These are phyloP conservation scores for Pistacia atlantica DNA, from an alignment of 345 rosid species.

Conservation along the genomic window DNA sequence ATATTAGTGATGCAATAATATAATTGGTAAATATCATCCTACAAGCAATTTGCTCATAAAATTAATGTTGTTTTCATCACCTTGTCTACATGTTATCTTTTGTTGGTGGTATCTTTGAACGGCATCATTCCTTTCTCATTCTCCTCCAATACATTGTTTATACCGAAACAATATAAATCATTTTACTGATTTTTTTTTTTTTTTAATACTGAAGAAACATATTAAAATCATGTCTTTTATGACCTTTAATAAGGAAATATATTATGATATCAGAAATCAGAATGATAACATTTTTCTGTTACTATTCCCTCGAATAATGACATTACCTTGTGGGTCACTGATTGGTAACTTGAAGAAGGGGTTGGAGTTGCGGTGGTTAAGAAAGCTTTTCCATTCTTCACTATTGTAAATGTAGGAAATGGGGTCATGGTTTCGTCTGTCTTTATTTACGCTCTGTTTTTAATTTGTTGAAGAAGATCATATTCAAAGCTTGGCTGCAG, in stretches of 20 bases:
- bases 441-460: background rate
- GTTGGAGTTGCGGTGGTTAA: background rate
- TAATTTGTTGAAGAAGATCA: background rate
- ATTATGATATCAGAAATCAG: too few species aligned
- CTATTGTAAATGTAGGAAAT: background rate
- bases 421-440: background rate
- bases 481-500: background rate
- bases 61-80: conserved; percentile 8
- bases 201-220: too few species aligned
- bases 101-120: conserved; percentile 31
- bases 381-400: background rate
- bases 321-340: background rate
- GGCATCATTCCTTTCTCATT: conserved; percentile 25
- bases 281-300: too few species aligned
- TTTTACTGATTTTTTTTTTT: background rate
- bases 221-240: background rate
- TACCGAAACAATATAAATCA: conserved; percentile 14
- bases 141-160: conserved; percentile 16
- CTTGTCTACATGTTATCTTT: conserved; percentile 16
- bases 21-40: background rate
- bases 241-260: too few species aligned
- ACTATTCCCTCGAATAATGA: too few species aligned
- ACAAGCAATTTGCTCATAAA: conserved; percentile 28
- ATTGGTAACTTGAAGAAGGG: background rate
- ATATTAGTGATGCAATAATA: background rate